Evolutionary conservation across 2,329 filamentous ascomycete genomes (phyloP).

Genomic region (Graphilbum fragrans): DNA sequence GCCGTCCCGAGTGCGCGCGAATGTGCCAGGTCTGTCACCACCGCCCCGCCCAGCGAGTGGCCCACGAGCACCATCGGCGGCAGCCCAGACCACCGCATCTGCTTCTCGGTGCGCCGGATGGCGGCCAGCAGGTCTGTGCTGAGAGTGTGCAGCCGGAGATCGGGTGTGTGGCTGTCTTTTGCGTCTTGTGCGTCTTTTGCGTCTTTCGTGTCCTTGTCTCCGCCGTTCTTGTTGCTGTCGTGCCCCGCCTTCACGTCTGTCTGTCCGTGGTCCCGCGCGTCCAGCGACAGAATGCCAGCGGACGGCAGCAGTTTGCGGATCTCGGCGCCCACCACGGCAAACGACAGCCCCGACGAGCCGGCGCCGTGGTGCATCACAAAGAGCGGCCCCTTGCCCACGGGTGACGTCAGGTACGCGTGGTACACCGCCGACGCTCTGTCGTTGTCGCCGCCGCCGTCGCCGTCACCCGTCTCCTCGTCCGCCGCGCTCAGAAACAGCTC

Average conservation of each 20-base stretch:
- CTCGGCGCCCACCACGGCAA: constrained; percentile 68
- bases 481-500: constrained; percentile 61
- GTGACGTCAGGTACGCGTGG: constrained; percentile 82
- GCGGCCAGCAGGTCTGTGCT: constrained; percentile 60
- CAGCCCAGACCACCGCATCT: constrained; percentile 61
- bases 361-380: constrained; percentile 94
- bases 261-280: constrained; percentile 78
- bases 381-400: constrained; percentile 58
- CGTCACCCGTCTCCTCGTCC: constrained; percentile 16
- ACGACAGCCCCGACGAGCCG: constrained; percentile 85
- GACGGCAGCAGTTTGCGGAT: constrained; percentile 65
- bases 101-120: constrained; percentile 51
- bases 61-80: constrained; percentile 76
- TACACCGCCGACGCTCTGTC: constrained; percentile 48
- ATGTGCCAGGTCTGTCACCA: constrained; percentile 73
- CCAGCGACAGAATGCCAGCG: constrained; percentile 73
- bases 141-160: constrained; percentile 63
- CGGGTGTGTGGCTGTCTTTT: constrained; percentile 21
- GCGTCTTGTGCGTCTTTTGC: no score
- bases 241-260: constrained; percentile 28
- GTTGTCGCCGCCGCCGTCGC: background rate
- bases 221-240: no score
- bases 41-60: constrained; percentile 85
- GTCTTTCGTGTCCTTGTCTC: no score
- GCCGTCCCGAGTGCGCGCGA: constrained; percentile 51